phyloP scores from a whole-genome alignment of 2,329 filamentous ascomycete species.

The Xylaria sp. region DNA sequence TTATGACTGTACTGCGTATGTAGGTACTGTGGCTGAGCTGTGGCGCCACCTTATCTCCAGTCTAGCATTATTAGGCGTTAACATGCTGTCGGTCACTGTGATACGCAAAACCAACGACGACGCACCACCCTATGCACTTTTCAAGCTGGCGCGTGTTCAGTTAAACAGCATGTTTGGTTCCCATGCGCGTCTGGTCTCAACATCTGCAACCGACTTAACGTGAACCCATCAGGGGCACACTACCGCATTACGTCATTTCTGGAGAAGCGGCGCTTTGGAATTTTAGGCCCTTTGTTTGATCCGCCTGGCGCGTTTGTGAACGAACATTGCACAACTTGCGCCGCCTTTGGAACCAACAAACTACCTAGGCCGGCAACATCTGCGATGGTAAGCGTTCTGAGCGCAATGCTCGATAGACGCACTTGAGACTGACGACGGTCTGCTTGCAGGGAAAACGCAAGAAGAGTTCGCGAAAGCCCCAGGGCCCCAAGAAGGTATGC shows the following conservation, averaged over 20 bases:
- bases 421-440: constrained; percentile 18
- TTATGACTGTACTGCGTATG: neutral
- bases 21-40: constrained; percentile 21
- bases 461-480: constrained; percentile 85
- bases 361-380: neutral
- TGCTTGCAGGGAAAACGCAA: constrained; percentile 84
- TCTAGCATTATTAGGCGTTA: constrained; percentile 12
- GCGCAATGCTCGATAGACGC: neutral
- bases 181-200: constrained; percentile 13
- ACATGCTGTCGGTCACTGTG: constrained; percentile 13
- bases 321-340: constrained; percentile 6
- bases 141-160: constrained; percentile 16
- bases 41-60: constrained; percentile 13
- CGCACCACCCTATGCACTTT: constrained; percentile 8
- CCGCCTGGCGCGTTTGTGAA: constrained; percentile 13
- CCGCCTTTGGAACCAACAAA: constrained; percentile 12
- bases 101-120: constrained; percentile 21
- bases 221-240: constrained; percentile 20
- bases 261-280: neutral
- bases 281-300: constrained; percentile 6
- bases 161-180: constrained; percentile 27
- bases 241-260: constrained; percentile 33
- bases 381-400: constrained; percentile 41
- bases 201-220: constrained; percentile 27
- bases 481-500: constrained; percentile 82